These are phyloP conservation scores for Fusarium circinatum DNA, from an alignment of 2,329 filamentous ascomycete species.

Conservation along the genomic window DNA sequence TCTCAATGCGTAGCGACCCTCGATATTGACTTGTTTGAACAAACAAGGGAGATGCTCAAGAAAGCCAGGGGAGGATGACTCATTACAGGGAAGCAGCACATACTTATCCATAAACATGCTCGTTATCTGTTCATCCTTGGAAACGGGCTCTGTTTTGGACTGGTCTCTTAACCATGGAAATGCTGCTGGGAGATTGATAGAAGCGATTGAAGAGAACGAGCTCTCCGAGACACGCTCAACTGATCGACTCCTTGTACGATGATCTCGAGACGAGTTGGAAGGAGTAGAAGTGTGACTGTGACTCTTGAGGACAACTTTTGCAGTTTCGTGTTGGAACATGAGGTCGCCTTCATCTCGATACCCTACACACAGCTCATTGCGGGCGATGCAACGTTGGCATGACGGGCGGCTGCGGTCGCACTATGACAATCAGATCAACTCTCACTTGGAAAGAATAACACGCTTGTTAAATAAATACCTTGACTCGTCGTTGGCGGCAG, in stretches of 20 bases:
- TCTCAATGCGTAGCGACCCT: slow-evolving; percentile 51
- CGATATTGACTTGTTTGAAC: slow-evolving; percentile 52
- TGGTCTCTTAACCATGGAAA: slow-evolving; percentile 42
- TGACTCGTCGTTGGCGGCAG: slow-evolving; percentile 47
- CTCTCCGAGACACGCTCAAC: slow-evolving; percentile 13
- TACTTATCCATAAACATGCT: slow-evolving; percentile 52
- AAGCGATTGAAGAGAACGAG: not conserved
- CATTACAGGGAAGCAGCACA: slow-evolving; percentile 51
- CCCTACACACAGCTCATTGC: slow-evolving; percentile 51
- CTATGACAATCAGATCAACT: not conserved
- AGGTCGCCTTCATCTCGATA: slow-evolving; percentile 52
- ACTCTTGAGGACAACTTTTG: slow-evolving; percentile 41
- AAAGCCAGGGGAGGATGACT: slow-evolving; percentile 51
- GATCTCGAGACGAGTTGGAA: slow-evolving; percentile 12
- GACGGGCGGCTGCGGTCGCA: slow-evolving; percentile 50
- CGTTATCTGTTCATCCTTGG: slow-evolving; percentile 45
- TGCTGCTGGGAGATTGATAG: not conserved
- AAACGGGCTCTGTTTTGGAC: not conserved
- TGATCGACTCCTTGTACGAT: slow-evolving; percentile 27
- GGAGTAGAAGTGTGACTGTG: slow-evolving; percentile 13
- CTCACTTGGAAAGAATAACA: not conserved
- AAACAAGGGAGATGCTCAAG: slow-evolving; percentile 52
- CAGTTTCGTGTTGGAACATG: slow-evolving; percentile 51
- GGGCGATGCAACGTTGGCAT: slow-evolving; percentile 51
- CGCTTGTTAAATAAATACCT: slow-evolving; percentile 14